Evolutionary conservation across 345 rosid genomes (phyloP), one percentile per base, ranked within the genome.

Genomic region (Raphanus raphanistrum): DNA sequence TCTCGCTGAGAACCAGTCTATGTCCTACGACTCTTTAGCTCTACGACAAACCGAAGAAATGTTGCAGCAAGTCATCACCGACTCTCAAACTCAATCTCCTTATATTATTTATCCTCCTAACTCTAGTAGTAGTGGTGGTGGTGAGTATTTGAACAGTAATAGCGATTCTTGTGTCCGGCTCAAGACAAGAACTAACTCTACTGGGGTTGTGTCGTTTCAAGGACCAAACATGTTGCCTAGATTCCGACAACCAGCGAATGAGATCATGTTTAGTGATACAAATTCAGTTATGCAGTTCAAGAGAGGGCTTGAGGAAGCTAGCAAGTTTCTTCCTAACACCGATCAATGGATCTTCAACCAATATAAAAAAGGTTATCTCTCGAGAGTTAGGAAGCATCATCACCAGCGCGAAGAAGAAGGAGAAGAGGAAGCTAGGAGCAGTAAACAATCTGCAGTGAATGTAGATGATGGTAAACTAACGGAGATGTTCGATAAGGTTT

Each of bases 251-350:
- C 72, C 87, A 66, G 73, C 75, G 6, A 83, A 60, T 35, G 84
- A 84, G 76, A 67, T 86, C 72, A 87, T 89, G 73, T 88, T 89
- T 73, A 85, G 84, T 48, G 79, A 88, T 43, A 29, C 58, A 5
- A 87, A 92, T 6, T 89, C 90, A 26, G 80, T 85, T 15, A 76
- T 84, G 80, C 96, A 87, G 75, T 92, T 88, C 45, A 83, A 71
- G 70, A 89, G 79, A 77, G 96, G 96, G 9, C 29, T 85, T 0
- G 93, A 90, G 76, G 97, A 92, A 84, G 96, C 97, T 9, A 87
- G 83, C 66, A 88, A 86, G 76, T 92, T 92, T 79, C 91, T 92
- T 73, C 94, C 94, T 25, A 85, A 76, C 33, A 55, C 57, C 59
- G 77, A 71, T 74, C 83, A 81, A 45, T 79, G 90, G 66, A 69